Evolutionary conservation across 2,329 filamentous ascomycete genomes (phyloP).

Genomic region (Aureobasidium namibiae): DNA sequence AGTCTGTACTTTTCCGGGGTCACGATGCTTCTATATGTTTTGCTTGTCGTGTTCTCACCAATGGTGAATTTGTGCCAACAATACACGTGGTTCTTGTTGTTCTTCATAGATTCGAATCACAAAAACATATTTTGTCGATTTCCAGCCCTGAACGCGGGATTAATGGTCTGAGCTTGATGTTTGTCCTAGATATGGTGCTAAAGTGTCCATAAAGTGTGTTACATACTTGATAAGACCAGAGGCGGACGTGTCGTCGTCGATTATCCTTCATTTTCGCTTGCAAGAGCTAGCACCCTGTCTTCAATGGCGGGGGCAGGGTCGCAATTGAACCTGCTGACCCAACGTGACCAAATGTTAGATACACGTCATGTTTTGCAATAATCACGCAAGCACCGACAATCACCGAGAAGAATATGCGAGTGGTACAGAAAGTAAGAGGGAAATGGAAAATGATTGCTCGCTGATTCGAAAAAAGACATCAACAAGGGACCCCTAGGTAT

Average conservation of each 20-base stretch:
- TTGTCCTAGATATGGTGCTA: too few relatives aligned
- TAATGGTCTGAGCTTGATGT: too few relatives aligned
- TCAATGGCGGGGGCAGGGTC: not conserved
- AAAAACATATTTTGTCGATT: too few relatives aligned
- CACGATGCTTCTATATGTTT: too few relatives aligned
- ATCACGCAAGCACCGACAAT: not conserved
- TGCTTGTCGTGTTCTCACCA: too few relatives aligned
- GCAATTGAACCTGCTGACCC: not conserved
- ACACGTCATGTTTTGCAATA: not conserved
- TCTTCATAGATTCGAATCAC: too few relatives aligned
- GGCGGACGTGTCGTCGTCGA: not conserved
- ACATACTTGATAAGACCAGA: not conserved
- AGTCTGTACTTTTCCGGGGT: too few relatives aligned
- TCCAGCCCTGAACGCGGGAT: too few relatives aligned
- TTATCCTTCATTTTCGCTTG: not conserved
- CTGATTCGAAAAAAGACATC: not conserved
- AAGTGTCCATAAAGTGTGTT: too few relatives aligned
- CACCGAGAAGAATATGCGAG: not conserved
- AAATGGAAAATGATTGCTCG: slow-evolving; percentile 6
- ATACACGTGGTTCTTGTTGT: too few relatives aligned
- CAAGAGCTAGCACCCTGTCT: not conserved
- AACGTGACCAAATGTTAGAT: not conserved
- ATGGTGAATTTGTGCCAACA: too few relatives aligned
- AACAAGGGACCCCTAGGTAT: slow-evolving; percentile 6
- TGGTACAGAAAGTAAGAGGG: not conserved